A percentile compares a stretch with the other conserved stretches of the same genome.
These are phyloP conservation scores for Incumbomyces lentus DNA, from an alignment of 2,329 filamentous ascomycete species.

Conservation along the genomic window DNA sequence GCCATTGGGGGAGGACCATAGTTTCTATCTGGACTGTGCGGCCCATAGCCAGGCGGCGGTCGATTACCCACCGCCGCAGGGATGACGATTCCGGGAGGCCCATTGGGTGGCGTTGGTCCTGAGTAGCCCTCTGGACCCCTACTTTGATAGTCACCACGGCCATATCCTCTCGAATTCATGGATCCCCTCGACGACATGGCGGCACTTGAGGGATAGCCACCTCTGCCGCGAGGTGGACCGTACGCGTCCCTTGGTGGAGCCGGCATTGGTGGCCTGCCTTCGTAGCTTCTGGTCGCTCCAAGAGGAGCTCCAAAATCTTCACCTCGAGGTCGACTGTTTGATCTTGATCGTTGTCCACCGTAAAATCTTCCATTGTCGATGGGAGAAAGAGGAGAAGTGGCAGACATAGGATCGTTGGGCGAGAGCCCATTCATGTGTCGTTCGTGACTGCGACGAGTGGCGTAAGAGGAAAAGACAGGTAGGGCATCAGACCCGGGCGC, in stretches of 20 bases:
- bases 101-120: slow-evolving; percentile 13
- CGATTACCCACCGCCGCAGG: slow-evolving; percentile 34
- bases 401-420: not conserved
- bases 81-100: slow-evolving; percentile 30
- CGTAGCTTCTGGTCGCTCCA: not conserved
- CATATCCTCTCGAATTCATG: slow-evolving; percentile 18
- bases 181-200: slow-evolving; percentile 28
- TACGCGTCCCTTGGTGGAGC: slow-evolving; percentile 27
- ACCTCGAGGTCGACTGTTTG: slow-evolving; percentile 24
- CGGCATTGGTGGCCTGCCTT: slow-evolving; percentile 24
- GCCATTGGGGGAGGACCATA: slow-evolving; percentile 29
- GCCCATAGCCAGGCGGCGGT: slow-evolving; percentile 43
- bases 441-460: slow-evolving; percentile 12
- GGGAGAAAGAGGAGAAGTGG: slow-evolving; percentile 1
- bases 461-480: slow-evolving; percentile 39
- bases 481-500: slow-evolving; percentile 42
- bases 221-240: slow-evolving; percentile 25
- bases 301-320: slow-evolving; percentile 1
- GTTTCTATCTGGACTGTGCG: slow-evolving; percentile 26
- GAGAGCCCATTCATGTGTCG: slow-evolving; percentile 1
- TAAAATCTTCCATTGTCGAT: slow-evolving; percentile 22
- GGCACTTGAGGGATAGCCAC: slow-evolving; percentile 25
- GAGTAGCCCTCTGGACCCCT: slow-evolving; percentile 16
- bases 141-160: slow-evolving; percentile 22
- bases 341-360: slow-evolving; percentile 19